These are phyloP conservation scores for Moricandia arvensis DNA, from an alignment of 345 rosid genomes.

Conservation along the genomic window DNA sequence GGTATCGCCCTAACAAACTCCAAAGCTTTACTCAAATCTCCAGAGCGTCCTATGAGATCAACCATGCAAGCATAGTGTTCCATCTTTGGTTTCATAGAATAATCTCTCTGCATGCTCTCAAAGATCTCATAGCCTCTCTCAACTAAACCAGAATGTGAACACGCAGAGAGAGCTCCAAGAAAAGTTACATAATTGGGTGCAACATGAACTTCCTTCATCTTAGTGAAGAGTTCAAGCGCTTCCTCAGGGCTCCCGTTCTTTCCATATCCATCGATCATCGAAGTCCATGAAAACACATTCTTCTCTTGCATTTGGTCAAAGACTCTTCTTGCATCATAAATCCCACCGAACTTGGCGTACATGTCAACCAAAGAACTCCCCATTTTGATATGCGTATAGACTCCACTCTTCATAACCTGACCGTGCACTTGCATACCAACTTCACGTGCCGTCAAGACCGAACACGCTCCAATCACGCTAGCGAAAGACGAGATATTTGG, in stretches of 20 bases:
- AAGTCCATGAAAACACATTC: constrained; percentile 92
- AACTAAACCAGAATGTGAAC: constrained; percentile 82
- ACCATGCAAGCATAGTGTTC: constrained; percentile 95
- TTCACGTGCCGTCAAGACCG: constrained; percentile 59
- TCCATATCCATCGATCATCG: constrained; percentile 96
- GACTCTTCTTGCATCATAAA: constrained; percentile 55
- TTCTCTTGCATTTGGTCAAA: constrained; percentile 62
- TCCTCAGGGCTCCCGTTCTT: constrained; percentile 69
- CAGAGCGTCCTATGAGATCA: constrained; percentile 85
- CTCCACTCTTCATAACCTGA: constrained; percentile 62
- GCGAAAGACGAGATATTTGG: constrained; percentile 77
- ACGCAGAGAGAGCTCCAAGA: constrained; percentile 83
- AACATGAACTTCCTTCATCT: constrained; percentile 49
- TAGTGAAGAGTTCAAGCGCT: constrained; percentile 68
- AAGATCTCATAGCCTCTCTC: constrained; percentile 67
- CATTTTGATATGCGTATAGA: constrained; percentile 53
- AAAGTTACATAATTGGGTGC: constrained; percentile 79
- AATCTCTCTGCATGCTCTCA: constrained; percentile 72
- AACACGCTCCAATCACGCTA: constrained; percentile 83
- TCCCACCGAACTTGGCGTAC: constrained; percentile 84
- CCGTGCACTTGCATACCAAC: constrained; percentile 72
- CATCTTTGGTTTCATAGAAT: constrained; percentile 67
- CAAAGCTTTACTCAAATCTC: constrained; percentile 62
- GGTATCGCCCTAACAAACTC: constrained; percentile 61
- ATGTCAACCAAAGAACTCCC: constrained; percentile 91